These are phyloP conservation scores for Suhomyces choctaworum DNA, from an alignment of 1,139 yeast genomes.

Conservation along the genomic window DNA sequence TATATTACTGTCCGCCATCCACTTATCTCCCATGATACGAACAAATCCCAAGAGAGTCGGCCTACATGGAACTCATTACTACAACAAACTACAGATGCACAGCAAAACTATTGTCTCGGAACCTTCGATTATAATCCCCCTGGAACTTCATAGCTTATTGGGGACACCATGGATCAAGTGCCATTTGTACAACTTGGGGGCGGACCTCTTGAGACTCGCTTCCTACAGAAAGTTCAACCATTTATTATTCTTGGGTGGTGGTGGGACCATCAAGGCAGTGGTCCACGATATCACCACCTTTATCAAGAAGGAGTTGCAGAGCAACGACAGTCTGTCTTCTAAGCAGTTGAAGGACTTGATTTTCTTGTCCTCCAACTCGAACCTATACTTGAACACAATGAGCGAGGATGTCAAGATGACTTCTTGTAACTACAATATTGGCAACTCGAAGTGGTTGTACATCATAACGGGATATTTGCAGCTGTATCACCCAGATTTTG, in stretches of 20 bases:
- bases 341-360: slow-evolving; percentile 27
- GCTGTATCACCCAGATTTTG: slow-evolving; percentile 24
- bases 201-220: slow-evolving; percentile 36
- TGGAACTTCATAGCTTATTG: slow-evolving; percentile 18
- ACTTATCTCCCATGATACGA: slow-evolving; percentile 8
- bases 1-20: neutral
- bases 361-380: slow-evolving; percentile 12
- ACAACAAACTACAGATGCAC: slow-evolving; percentile 9
- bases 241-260: slow-evolving; percentile 34
- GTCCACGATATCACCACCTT: slow-evolving; percentile 42
- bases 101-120: slow-evolving; percentile 3
- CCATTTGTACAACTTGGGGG: slow-evolving; percentile 39
- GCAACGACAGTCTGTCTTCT: slow-evolving; percentile 19
- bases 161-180: slow-evolving; percentile 33
- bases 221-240: slow-evolving; percentile 38
- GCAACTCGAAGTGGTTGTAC: slow-evolving; percentile 31
- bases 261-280: slow-evolving; percentile 36
- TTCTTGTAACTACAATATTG: slow-evolving; percentile 13
- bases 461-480: slow-evolving; percentile 40
- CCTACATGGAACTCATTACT: slow-evolving; percentile 8
- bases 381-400: slow-evolving; percentile 6
- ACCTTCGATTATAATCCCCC: slow-evolving; percentile 11
- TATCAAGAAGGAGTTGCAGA: slow-evolving; percentile 31
- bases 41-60: slow-evolving; percentile 9
- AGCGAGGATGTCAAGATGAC: slow-evolving; percentile 6